Base-by-base conservation (phyloP, 768 basidiomycete species). In the Rossbeevera mucosa region DNA sequence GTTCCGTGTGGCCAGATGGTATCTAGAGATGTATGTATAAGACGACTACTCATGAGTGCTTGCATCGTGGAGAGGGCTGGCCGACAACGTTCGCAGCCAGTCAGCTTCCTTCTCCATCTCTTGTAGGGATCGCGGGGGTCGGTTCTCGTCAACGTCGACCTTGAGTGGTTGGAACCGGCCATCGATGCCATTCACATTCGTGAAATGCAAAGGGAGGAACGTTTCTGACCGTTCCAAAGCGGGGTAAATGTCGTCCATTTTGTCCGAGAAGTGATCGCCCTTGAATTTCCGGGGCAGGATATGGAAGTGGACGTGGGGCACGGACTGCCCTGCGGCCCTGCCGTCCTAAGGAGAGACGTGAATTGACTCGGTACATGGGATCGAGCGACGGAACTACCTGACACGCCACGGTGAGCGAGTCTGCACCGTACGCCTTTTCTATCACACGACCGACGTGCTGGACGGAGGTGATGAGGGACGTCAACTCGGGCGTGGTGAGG, bases 301-400 rank as follows among this genome's bases (percentile, higher is more conserved):
- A 65, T 99, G 96, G 59, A 96, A 87, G 70, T 99, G 96, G n/a
- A 97, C 91, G 64, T 98, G 96, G 14, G 70, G 64, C 40, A 72
- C 58, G 5, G 79, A 79, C 69, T 88, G 86, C 0, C 93, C 94
- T 1, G 94, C 89, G 13, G 88, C 89, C 55, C 77, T 78, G 12
- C 94, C 94, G 63, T 97, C 93, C 90, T 93, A 60, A 13, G 40
- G 8, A 46, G n/a, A 5, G 29, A 28, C 4, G 21, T n/a, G 59
- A 13, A 28, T 56, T 28, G 54, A 48, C 48, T 21, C 33, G 36
- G 43, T 52, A 25, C 24, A 1, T 20, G 3, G 16, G 12, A 11
- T 41, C 50, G 2, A 20, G 12, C 29, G 54, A 26, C 26, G 50
- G 26, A 56, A 66, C 22, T 64, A 91, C 94, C 80, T 97, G 95